Evolutionary conservation across 176 grass and related monocot species (phyloP), one percentile per base, ranked within the genome.

Genomic region (Juncus inflexus): DNA sequence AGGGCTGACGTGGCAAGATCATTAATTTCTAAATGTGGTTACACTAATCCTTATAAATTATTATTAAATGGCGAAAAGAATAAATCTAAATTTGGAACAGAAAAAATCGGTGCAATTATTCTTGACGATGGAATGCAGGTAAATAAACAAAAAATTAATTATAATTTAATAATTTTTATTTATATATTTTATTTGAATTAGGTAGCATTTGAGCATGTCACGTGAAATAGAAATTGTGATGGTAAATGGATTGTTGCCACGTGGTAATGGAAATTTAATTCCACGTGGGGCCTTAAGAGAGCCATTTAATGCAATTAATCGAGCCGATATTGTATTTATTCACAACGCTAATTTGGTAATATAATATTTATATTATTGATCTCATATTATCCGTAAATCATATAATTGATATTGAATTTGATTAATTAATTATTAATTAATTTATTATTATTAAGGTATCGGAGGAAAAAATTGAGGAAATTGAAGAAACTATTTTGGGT

Each of bases 61-160:
- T 82, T 60, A 38, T 82, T 60, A 38, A 9, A 12, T 53, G 8
- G 12, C 1, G 15, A 74, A 37, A 78, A 71, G 51, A 49, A 50
- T 62, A 61, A 43, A 69, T 38, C 39, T 68, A 37, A 47, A 9
- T 37, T 8, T 55, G 3, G 70, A 55, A 79, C 15, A 28, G 55
- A 54, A 37, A 90, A 81, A 79, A 70, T 96, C 66, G 87, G 84
- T 61, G 13, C 81, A 37, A 84, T 65, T 35, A 89, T 96, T 63
- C 39, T 96, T 76, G 92, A 96, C 53, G 92, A 96, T 37, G 92
- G 92, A 53, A 91, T 96, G 92, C 84, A 96, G 91, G 87, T 86
- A 61, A 40, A 39, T 15, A 35, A 58, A 15, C 50, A 68, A 61
- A 9, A 14, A 12, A 36, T 47, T 61, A 36, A 61, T 36, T 28